Evolutionary conservation across 768 basidiomycete genomes (phyloP), one percentile per base, ranked within the genome.

Genomic region (Glaciozyma martinii): DNA sequence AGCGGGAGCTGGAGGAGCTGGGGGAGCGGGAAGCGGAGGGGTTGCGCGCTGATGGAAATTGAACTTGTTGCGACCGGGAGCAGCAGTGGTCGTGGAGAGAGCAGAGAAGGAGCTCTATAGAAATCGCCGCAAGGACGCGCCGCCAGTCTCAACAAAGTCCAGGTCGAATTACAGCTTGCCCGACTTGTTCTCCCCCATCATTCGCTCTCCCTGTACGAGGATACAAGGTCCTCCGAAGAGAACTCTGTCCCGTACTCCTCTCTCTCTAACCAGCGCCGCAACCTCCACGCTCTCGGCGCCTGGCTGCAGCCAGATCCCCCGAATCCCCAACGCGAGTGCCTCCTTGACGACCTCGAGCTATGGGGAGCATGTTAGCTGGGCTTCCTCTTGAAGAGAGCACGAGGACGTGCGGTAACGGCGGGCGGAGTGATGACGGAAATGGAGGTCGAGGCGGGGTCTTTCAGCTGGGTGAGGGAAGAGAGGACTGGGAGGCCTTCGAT

Each of bases 281-380:
- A 91, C 88, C 4, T 77, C 76, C 21, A 79, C 80, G 71, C 89
- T 85, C 68, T 86, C 85, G 10, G 90, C 88, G 27, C 90, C 90
- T 10, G 91, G 91, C 75, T 94, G 91, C 37, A 93, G 81, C 91
- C 91, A 94, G 52, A 91, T 80, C 5, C 85, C 81, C 8, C 85
- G 86, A n/a, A 89, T 76, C n/a, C 76, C 76, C n/a, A 84, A 81
- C n/a, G 80, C 80, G 75, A 57, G 56, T 53, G 66, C 29, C 61
- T 54, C 25, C 18, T 40, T 29, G 37, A 19, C n/a, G n/a, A 47
- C 30, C 25, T 2, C 47, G 1, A 15, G 47, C 52, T 42, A 47
- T 15, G 19, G 74, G 83, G 64, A 76, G 88, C 88, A 18, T 82
- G 87, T 72, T 90, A 88, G 12, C 90, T 80, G 5, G 89, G 89